Evolutionary conservation across 768 basidiomycete species (phyloP).

Genomic region (Mycena galericulata): DNA sequence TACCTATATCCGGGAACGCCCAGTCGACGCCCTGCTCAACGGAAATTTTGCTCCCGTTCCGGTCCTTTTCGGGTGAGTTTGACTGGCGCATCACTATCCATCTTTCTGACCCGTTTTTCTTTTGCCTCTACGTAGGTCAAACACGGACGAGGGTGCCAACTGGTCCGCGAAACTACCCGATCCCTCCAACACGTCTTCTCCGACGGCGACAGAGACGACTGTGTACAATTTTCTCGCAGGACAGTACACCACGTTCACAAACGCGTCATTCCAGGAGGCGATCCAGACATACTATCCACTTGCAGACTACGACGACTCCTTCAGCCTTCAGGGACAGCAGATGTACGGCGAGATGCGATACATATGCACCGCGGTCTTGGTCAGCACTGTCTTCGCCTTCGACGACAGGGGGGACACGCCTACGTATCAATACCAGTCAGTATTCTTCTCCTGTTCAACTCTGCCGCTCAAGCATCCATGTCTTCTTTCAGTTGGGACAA

Average conservation of each 20-base stretch:
- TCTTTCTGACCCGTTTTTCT: background rate
- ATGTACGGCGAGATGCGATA: constrained; percentile 61
- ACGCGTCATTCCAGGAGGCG: constrained; percentile 44
- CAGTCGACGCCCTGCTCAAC: constrained; percentile 53
- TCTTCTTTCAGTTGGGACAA: constrained; percentile 50
- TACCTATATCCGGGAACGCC: constrained; percentile 47
- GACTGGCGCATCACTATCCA: background rate
- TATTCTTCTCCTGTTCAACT: background rate
- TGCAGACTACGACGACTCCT: constrained; percentile 45
- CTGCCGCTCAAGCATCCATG: constrained; percentile 6
- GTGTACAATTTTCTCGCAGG: constrained; percentile 57
- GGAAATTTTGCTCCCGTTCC: constrained; percentile 55
- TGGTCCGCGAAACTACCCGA: constrained; percentile 52
- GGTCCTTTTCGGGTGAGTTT: constrained; percentile 51
- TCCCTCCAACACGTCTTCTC: constrained; percentile 55
- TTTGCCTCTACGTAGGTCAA: constrained; percentile 42
- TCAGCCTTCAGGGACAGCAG: constrained; percentile 55
- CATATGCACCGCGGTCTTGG: constrained; percentile 54
- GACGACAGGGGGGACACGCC: constrained; percentile 25
- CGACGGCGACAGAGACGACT: constrained; percentile 50
- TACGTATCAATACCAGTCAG: constrained; percentile 53
- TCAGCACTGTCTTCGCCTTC: constrained; percentile 44
- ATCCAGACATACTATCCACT: constrained; percentile 48
- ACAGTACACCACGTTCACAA: constrained; percentile 49
- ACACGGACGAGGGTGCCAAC: constrained; percentile 57